These are phyloP conservation scores for Sporothrix inflata DNA, from an alignment of 2,329 filamentous ascomycete genomes.

Conservation along the genomic window DNA sequence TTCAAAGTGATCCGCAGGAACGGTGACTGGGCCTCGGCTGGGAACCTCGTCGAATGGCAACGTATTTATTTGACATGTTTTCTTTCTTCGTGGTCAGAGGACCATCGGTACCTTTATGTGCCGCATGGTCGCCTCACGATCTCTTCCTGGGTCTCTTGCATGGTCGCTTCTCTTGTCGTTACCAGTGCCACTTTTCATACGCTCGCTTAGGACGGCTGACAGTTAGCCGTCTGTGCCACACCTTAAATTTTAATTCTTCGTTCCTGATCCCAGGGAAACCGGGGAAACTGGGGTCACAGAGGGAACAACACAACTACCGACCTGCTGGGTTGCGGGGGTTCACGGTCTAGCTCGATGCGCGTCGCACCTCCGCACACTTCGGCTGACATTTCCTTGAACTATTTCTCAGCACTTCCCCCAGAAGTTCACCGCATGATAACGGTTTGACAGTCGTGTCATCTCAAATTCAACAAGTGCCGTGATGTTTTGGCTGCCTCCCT, in stretches of 20 bases:
- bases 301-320: slow-evolving; percentile 5
- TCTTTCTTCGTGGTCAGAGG: neutral
- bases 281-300: neutral
- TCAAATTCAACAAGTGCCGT: too few species aligned
- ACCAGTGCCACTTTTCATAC: neutral
- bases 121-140: neutral
- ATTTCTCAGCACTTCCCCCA: too few species aligned
- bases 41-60: neutral
- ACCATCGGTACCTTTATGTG: slow-evolving; percentile 3
- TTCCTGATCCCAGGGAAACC: too few species aligned
- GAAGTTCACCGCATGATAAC: too few species aligned
- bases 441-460: too few species aligned
- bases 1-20: neutral
- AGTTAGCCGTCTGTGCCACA: neutral
- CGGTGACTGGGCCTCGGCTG: neutral
- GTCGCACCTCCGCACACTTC: neutral
- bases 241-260: too few species aligned
- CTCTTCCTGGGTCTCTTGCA: neutral
- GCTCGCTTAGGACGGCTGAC: neutral
- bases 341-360: neutral
- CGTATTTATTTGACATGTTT: neutral
- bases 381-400: neutral
- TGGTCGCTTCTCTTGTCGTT: neutral
- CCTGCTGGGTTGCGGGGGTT: neutral
- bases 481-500: too few species aligned